A percentile compares a stretch with the other conserved stretches of the same genome.
Conservation (phyloP, 768 basidiomycete species). For the Botryobasidium botryosum region DNA sequence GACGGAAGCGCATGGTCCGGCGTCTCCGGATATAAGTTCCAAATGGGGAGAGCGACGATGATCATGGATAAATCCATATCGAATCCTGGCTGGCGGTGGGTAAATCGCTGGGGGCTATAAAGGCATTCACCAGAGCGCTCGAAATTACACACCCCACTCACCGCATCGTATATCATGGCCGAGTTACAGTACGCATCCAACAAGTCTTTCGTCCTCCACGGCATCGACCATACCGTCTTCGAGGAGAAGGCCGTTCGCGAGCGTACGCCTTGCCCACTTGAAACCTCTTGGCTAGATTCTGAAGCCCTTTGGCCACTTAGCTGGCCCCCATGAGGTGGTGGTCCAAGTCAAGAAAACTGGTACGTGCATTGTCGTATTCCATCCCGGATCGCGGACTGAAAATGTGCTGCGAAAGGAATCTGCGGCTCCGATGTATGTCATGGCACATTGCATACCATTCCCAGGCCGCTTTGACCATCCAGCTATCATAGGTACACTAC, state of each 20-base stretch:
- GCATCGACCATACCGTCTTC: constrained; percentile 48
- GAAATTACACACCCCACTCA: constrained; percentile 39
- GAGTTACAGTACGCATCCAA: constrained; percentile 28
- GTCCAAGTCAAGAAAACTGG: constrained; percentile 88
- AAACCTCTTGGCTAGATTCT: neutral
- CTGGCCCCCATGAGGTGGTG: constrained; percentile 60
- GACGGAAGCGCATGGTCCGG: too few relatives aligned
- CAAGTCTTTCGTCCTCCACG: constrained; percentile 60
- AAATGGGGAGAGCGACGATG: too few relatives aligned
- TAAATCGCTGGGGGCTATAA: too few relatives aligned
- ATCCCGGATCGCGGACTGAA: constrained; percentile 1
- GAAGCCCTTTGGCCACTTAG: constrained; percentile 21
- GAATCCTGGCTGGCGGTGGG: too few relatives aligned
- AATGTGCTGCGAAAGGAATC: constrained; percentile 36
- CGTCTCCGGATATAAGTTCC: too few relatives aligned
- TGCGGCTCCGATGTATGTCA: constrained; percentile 68
- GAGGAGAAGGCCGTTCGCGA: constrained; percentile 64
- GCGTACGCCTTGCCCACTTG: constrained; percentile 25
- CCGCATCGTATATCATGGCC: constrained; percentile 73
- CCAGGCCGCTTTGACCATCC: neutral
- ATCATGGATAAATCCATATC: too few relatives aligned
- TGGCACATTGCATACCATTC: neutral
- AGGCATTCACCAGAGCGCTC: too few relatives aligned
- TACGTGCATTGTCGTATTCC: constrained; percentile 18
- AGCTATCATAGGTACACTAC: constrained; percentile 44